Evolutionary conservation across 108 stramenopile species (phyloP), one percentile per base, ranked within the genome.

Genomic region (Pseudonitzschia multistriata): DNA sequence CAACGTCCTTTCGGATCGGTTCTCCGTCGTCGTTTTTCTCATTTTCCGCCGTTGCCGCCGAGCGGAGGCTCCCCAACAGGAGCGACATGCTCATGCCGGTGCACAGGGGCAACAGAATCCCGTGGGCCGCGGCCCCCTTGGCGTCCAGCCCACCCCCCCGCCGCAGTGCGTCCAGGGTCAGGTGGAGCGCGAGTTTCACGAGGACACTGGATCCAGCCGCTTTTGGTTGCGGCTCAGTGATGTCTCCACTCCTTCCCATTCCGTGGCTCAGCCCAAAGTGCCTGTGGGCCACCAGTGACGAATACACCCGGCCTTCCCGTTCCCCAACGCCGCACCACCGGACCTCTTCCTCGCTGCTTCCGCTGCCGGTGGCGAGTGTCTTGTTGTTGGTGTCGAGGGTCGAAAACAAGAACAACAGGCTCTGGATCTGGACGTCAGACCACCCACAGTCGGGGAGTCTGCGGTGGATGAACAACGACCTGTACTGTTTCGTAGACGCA

Each of bases 161-260:
- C 42, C 91, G 70, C 22, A 98, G 63, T 2, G 96, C 96, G 80
- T 99, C 96, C 63, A 91, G 70, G 6, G 80, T 85, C 67, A 99
- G 72, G 11, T 72, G 35, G 30, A 88, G 81, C 13, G 93, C 83
- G 19, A 99, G 75, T 64, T 93, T 81, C 17, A 89, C 87, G 61
- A 99, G 65, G n/a, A 95, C 84, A 61, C 89, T 94, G 29, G 93
- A 96, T 35, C 99, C 99, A 21, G 97, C 98, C 22, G 99, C 99
- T 79, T 99, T 99, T 68, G 99, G 99, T 72, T 99, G 99, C 5
- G 96, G 89, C 68, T 97, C 98, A 33, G 90, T 94, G 5, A 99
- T 85, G 76, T 99, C 98, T 3, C 99, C 99, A 33, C 88, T 90
- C 11, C 99, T 86, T 17, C 99, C 99, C 37, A 99, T 94, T 3